These are phyloP conservation scores for Cyphellophora attinorum DNA, from an alignment of 2,329 filamentous ascomycete species.

Conservation along the genomic window DNA sequence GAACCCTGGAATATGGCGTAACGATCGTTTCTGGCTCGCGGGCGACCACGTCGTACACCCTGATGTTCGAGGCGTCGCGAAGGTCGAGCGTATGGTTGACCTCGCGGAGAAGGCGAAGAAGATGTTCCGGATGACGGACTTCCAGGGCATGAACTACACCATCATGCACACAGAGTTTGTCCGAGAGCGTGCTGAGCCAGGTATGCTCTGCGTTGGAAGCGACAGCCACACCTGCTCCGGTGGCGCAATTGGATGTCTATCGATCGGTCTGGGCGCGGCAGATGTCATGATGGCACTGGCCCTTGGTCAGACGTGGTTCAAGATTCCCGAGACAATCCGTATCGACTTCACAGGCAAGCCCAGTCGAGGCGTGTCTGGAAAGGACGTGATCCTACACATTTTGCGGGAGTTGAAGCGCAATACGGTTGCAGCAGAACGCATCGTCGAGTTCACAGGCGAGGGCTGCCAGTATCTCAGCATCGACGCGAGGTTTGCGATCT, in stretches of 20 bases:
- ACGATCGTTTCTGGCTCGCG: slow-evolving; percentile 42
- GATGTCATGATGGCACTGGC: slow-evolving; percentile 37
- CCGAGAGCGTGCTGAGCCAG: slow-evolving; percentile 34
- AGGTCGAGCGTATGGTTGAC: slow-evolving; percentile 28
- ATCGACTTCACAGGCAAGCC: slow-evolving; percentile 32
- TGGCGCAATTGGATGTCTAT: slow-evolving; percentile 31
- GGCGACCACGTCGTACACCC: slow-evolving; percentile 42
- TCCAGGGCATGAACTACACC: slow-evolving; percentile 30
- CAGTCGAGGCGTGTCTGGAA: slow-evolving; percentile 30
- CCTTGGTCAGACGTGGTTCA: slow-evolving; percentile 39
- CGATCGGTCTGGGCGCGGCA: slow-evolving; percentile 37
- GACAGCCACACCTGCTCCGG: slow-evolving; percentile 40
- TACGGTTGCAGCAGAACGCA: slow-evolving; percentile 34
- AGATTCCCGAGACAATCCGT: slow-evolving; percentile 32
- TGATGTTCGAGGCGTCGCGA: slow-evolving; percentile 26
- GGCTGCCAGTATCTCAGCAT: slow-evolving; percentile 29
- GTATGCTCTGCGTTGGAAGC: slow-evolving; percentile 33
- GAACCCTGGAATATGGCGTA: slow-evolving; percentile 36
- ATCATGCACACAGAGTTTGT: slow-evolving; percentile 41
- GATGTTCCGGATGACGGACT: slow-evolving; percentile 36
- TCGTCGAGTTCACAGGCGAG: slow-evolving; percentile 37
- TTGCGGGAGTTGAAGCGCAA: slow-evolving; percentile 35
- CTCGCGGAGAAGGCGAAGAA: slow-evolving; percentile 26
- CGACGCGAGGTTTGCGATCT: slow-evolving; percentile 38
- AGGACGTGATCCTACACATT: slow-evolving; percentile 38